Percentiles rank a stretch among this genome's conserved stretches.
Conservation (phyloP, 768 basidiomycete species). For the Boletus rubroflammeus region DNA sequence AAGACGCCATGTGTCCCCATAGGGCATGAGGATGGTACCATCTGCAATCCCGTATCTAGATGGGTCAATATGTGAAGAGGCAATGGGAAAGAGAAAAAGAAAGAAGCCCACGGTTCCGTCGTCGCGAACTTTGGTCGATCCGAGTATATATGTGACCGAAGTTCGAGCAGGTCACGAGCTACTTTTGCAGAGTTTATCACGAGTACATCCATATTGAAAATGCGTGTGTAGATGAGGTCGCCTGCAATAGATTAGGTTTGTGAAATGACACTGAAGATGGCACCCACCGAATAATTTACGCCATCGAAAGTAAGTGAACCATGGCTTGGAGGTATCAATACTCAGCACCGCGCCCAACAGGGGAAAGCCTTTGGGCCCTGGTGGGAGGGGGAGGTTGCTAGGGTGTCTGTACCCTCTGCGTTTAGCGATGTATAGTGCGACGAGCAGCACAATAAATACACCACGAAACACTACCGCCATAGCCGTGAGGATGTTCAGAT, state of each 20-base stretch:
- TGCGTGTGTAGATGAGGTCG: conserved; percentile 19
- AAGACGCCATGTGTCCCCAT: conserved; percentile 39
- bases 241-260: conserved; percentile 12
- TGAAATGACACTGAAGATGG: background rate
- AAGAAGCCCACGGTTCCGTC: conserved; percentile 17
- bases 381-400: conserved; percentile 35
- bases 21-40: conserved; percentile 33
- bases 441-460: conserved; percentile 8
- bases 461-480: conserved; percentile 1
- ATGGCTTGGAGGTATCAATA: conserved; percentile 29
- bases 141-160: conserved; percentile 32
- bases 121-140: conserved; percentile 30
- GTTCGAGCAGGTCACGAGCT: conserved; percentile 27
- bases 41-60: conserved; percentile 34
- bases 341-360: conserved; percentile 26
- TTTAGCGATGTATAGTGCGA: conserved; percentile 11
- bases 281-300: conserved; percentile 23
- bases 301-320: conserved; percentile 35
- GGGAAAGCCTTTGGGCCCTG: conserved; percentile 49
- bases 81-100: background rate
- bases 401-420: background rate
- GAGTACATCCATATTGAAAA: conserved; percentile 24
- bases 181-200: conserved; percentile 29
- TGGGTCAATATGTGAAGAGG: background rate
- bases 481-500: background rate